A percentile compares a stretch with the other conserved stretches of the same genome.
Evolutionary conservation across 2,329 filamentous ascomycete species (phyloP).

Genomic region (Aspergillus fischeri): DNA sequence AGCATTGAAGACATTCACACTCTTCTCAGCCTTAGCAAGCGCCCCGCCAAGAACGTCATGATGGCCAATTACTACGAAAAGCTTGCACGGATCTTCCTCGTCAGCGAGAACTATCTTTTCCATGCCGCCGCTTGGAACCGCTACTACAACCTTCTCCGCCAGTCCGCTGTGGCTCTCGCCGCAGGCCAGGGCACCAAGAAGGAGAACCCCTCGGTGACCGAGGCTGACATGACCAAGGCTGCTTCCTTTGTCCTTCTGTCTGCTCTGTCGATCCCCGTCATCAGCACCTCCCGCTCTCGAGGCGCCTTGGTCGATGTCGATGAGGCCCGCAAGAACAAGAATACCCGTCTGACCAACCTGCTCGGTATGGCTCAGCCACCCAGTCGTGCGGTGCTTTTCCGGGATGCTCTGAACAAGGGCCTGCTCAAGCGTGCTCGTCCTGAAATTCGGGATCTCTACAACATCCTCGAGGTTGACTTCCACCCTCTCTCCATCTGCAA

Average conservation of each 20-base stretch:
- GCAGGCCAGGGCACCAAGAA: slow-evolving; percentile 85
- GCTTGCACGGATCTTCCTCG: slow-evolving; percentile 95
- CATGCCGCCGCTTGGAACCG: slow-evolving; percentile 96
- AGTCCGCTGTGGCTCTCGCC: slow-evolving; percentile 78
- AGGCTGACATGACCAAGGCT: slow-evolving; percentile 87
- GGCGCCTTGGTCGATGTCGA: slow-evolving; percentile 96
- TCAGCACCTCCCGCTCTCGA: slow-evolving; percentile 94
- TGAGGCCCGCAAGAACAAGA: slow-evolving; percentile 97
- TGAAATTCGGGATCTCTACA: slow-evolving; percentile 95
- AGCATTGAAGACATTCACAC: slow-evolving; percentile 99
- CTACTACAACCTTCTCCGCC: slow-evolving; percentile 93
- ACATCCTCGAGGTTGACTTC: slow-evolving; percentile 98
- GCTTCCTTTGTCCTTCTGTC: slow-evolving; percentile 95
- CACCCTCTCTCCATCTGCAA: slow-evolving; percentile 98
- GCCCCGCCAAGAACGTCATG: slow-evolving; percentile 97
- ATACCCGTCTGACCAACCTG: slow-evolving; percentile 91
- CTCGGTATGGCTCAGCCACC: slow-evolving; percentile 89
- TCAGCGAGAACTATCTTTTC: slow-evolving; percentile 99
- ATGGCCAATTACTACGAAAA: slow-evolving; percentile 99
- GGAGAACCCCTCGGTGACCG: slow-evolving; percentile 85
- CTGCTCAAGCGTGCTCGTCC: slow-evolving; percentile 87
- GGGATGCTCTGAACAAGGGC: slow-evolving; percentile 91
- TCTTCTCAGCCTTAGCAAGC: slow-evolving; percentile 94
- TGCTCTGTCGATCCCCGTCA: slow-evolving; percentile 95
- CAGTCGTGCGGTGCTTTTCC: slow-evolving; percentile 86